phyloP scores from a whole-genome alignment of 2,329 filamentous ascomycete species.

The Pseudopithomyces maydicus region DNA sequence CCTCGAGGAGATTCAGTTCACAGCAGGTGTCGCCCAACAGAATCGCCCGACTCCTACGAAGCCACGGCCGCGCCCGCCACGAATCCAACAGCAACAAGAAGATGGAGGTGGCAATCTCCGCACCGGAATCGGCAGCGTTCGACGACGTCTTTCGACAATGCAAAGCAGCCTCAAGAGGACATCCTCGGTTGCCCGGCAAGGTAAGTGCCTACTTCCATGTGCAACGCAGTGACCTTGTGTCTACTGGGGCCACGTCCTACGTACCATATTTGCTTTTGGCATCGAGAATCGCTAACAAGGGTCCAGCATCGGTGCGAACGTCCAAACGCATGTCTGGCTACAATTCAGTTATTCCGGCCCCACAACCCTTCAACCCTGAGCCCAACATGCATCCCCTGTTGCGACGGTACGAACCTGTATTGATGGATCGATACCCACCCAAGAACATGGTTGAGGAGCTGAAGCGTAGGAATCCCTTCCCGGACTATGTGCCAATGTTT shows the following conservation, averaged over 20 bases:
- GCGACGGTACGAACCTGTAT: constrained; percentile 91
- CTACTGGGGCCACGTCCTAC: constrained; percentile 17
- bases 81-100: constrained; percentile 61
- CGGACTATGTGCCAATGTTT: constrained; percentile 99
- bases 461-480: constrained; percentile 81
- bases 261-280: constrained; percentile 24
- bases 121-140: constrained; percentile 79
- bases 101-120: constrained; percentile 60
- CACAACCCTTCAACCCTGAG: constrained; percentile 86
- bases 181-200: constrained; percentile 73
- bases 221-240: constrained; percentile 3
- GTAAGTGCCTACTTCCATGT: constrained; percentile 56
- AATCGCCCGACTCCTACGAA: constrained; percentile 60
- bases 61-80: constrained; percentile 78
- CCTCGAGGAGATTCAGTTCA: constrained; percentile 87
- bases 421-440: constrained; percentile 91
- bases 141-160: constrained; percentile 94
- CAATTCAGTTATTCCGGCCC: constrained; percentile 94
- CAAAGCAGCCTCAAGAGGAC: constrained; percentile 86
- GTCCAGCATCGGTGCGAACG: constrained; percentile 70
- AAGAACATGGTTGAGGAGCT: constrained; percentile 80
- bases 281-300: constrained; percentile 29
- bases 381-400: constrained; percentile 96
- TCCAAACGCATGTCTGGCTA: constrained; percentile 93
- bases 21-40: constrained; percentile 69